Percentiles rank a stretch among this genome's conserved stretches.
phyloP scores from a whole-genome alignment of 2,329 filamentous ascomycete species.

The Aphanocladium album region DNA sequence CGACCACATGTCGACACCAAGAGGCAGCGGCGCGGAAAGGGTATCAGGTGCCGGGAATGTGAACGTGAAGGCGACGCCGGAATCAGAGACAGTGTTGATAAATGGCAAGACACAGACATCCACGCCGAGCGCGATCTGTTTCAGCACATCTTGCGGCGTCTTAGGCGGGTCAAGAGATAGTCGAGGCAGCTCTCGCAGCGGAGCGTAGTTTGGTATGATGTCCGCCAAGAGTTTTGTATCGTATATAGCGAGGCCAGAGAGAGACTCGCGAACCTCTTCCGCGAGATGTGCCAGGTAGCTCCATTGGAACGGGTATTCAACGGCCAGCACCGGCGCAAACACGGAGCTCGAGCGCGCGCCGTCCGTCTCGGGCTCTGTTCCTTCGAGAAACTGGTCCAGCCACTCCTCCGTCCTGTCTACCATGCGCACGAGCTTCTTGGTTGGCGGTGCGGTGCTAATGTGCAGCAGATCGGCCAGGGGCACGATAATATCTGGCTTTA shows the following conservation, averaged over 20 bases:
- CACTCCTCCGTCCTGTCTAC: constrained; percentile 79
- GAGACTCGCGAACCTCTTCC: constrained; percentile 51
- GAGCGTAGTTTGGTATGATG: constrained; percentile 45
- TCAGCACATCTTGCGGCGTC: constrained; percentile 72
- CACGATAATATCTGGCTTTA: constrained; percentile 76
- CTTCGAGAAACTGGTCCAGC: constrained; percentile 61
- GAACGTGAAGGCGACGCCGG: constrained; percentile 80
- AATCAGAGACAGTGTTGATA: constrained; percentile 68
- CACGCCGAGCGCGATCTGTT: constrained; percentile 69
- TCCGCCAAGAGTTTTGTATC: constrained; percentile 64
- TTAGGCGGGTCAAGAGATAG: constrained; percentile 66
- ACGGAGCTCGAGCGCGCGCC: constrained; percentile 33
- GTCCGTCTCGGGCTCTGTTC: constrained; percentile 22
- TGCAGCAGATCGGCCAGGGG: constrained; percentile 66
- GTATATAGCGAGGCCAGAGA: constrained; percentile 75
- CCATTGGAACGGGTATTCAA: constrained; percentile 69
- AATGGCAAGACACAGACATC: constrained; percentile 79
- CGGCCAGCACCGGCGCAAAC: constrained; percentile 67
- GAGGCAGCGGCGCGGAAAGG: constrained; percentile 30
- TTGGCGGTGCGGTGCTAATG: constrained; percentile 47
- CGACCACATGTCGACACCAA: constrained; percentile 79
- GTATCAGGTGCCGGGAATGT: constrained; percentile 44
- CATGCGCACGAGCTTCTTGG: constrained; percentile 77
- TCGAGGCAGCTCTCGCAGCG: constrained; percentile 61
- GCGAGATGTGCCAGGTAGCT: constrained; percentile 72